A percentile compares a stretch with the other conserved stretches of the same genome.
phyloP scores from a whole-genome alignment of 1,284 basidiomycete genomes.

The Marasmius tenuissimus region DNA sequence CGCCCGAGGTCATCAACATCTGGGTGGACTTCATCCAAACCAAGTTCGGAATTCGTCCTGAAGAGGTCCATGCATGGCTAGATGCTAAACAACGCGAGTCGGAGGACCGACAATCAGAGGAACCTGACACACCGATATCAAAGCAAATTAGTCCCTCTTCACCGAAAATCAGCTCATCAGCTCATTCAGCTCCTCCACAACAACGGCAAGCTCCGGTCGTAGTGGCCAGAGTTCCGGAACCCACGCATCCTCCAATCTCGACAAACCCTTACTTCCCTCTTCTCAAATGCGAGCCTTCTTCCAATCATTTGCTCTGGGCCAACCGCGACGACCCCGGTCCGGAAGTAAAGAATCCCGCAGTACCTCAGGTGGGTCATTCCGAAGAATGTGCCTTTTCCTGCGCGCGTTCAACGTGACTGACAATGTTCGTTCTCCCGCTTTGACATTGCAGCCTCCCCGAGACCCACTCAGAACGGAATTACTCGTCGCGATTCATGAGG shows the following conservation, averaged over 20 bases:
- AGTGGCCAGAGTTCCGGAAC: not conserved
- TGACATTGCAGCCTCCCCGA: not conserved
- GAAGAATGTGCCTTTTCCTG: not conserved
- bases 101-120: not conserved
- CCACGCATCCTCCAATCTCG: not conserved
- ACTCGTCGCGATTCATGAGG: constrained; percentile 6
- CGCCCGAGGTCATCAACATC: not conserved
- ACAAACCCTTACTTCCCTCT: not conserved
- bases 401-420: not conserved
- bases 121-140: not conserved
- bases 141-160: not conserved
- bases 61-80: constrained; percentile 1
- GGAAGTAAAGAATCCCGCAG: not conserved
- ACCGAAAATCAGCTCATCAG: not conserved
- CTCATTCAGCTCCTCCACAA: not conserved
- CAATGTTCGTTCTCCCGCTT: not conserved
- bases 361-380: not conserved
- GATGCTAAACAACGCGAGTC: not conserved
- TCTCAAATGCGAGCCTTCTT: not conserved
- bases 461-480: constrained; percentile 1
- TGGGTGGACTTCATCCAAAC: not conserved
- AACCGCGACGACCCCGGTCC: not conserved
- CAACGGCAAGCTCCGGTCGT: not conserved
- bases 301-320: not conserved
- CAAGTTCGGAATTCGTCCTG: not conserved